A percentile compares a stretch with the other conserved stretches of the same genome.
Conservation (phyloP, 2,329 filamentous ascomycete genomes). For the Fusarium xylarioides region DNA sequence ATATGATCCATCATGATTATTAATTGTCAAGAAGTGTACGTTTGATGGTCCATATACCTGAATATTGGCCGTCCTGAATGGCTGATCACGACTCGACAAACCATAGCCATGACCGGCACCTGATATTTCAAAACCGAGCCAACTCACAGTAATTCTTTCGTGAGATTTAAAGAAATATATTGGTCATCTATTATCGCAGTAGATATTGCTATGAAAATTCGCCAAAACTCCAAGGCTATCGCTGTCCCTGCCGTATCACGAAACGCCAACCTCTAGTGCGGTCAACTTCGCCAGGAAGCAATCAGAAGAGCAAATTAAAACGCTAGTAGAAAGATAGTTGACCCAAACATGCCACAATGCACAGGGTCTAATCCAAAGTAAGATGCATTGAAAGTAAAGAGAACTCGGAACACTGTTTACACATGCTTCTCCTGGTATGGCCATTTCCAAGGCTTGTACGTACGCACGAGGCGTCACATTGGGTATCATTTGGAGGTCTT, state of each 20-base stretch:
- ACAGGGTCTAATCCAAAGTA: slow-evolving; percentile 11
- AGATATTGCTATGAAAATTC: slow-evolving; percentile 27
- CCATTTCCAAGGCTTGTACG: slow-evolving; percentile 32
- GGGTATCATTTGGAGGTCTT: slow-evolving; percentile 44
- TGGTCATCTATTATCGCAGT: slow-evolving; percentile 22
- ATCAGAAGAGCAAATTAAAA: slow-evolving; percentile 1
- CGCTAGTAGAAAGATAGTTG: not conserved
- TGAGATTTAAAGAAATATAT: not conserved
- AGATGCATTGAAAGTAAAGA: slow-evolving; percentile 2
- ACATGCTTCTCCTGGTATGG: slow-evolving; percentile 12
- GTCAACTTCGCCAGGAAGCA: slow-evolving; percentile 37
- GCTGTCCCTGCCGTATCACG: slow-evolving; percentile 14
- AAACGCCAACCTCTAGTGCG: slow-evolving; percentile 37
- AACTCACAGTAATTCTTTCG: not conserved
- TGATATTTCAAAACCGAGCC: not conserved
- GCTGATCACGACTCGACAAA: not conserved
- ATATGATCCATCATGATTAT: not conserved
- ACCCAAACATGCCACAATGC: slow-evolving; percentile 15
- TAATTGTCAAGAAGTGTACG: not conserved
- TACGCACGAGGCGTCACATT: slow-evolving; percentile 21
- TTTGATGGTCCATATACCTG: not conserved
- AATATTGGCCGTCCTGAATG: not conserved
- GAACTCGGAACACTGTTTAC: slow-evolving; percentile 12
- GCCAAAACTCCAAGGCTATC: slow-evolving; percentile 26
- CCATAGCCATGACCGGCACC: not conserved